Evolutionary conservation across 352 stramenopile genomes (phyloP).

Genomic region (Globisporangium canariense): DNA sequence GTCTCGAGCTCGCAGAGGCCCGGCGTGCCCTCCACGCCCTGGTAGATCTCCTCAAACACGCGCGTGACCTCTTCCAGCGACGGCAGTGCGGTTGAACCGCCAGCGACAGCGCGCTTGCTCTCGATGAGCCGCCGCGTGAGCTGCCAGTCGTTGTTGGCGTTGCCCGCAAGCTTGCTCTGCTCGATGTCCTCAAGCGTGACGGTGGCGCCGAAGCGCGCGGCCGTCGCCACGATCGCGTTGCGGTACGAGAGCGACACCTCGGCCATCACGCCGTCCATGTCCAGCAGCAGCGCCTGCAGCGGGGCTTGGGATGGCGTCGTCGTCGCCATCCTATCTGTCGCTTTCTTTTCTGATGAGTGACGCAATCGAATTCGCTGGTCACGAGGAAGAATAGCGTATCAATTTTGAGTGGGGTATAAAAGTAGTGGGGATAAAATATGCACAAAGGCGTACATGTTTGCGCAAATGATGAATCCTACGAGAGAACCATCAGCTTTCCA

Average conservation of each 20-base stretch:
- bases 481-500: too few relatives aligned
- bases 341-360: background rate
- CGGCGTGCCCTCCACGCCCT: constrained; percentile 63
- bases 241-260: constrained; percentile 95
- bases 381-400: too few relatives aligned
- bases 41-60: constrained; percentile 95
- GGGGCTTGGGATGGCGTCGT: constrained; percentile 19
- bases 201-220: constrained; percentile 77
- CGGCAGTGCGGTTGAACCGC: constrained; percentile 15
- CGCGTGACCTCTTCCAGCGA: constrained; percentile 91
- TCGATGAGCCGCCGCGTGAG: constrained; percentile 90
- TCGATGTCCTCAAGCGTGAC: constrained; percentile 90
- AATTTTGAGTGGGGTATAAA: too few relatives aligned
- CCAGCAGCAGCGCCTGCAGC: constrained; percentile 86
- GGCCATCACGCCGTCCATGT: constrained; percentile 97
- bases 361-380: too few relatives aligned
- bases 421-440: too few relatives aligned
- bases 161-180: constrained; percentile 89
- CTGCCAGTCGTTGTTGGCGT: constrained; percentile 98
- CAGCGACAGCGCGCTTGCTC: constrained; percentile 19
- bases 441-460: too few relatives aligned
- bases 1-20: constrained; percentile 91
- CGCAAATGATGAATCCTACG: too few relatives aligned
- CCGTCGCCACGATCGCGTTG: constrained; percentile 87
- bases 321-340: background rate